Evolutionary conservation across 2,329 filamentous ascomycete species (phyloP).

Genomic region (Graphiopsis chlorocephala): DNA sequence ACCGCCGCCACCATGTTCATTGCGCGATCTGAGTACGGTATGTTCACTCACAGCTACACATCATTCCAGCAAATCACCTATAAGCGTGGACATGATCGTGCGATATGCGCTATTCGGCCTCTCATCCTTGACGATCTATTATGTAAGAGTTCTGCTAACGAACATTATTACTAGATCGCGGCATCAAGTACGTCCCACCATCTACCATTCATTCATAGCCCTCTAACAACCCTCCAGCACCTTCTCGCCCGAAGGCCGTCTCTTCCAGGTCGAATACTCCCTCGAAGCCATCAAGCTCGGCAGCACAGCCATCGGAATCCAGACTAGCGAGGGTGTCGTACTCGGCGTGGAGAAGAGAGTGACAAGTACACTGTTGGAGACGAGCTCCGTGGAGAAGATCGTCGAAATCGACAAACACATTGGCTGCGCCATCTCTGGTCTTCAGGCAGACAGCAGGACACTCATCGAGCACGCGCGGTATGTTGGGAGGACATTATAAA

Average conservation of each 20-base stretch:
- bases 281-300: conserved; percentile 99
- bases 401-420: conserved; percentile 99
- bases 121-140: no score
- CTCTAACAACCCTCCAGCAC: conserved; percentile 60
- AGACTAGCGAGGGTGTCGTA: conserved; percentile 91
- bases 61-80: neutral
- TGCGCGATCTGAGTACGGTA: conserved; percentile 99
- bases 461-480: conserved; percentile 94
- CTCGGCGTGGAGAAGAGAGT: conserved; percentile 99
- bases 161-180: conserved; percentile 67
- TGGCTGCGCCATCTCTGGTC: conserved; percentile 95
- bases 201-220: neutral
- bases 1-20: conserved; percentile 75
- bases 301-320: conserved; percentile 93
- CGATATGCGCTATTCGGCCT: neutral
- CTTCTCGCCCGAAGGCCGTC: conserved; percentile 98
- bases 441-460: conserved; percentile 94
- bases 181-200: conserved; percentile 73
- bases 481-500: neutral
- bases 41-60: conserved; percentile 39
- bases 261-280: conserved; percentile 99
- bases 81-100: neutral
- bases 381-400: conserved; percentile 98
- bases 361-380: conserved; percentile 94
- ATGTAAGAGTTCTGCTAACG: conserved; percentile 20